Base-by-base conservation (phyloP, 1,139 yeast genomes). In the Zygosaccharomyces sapae region DNA sequence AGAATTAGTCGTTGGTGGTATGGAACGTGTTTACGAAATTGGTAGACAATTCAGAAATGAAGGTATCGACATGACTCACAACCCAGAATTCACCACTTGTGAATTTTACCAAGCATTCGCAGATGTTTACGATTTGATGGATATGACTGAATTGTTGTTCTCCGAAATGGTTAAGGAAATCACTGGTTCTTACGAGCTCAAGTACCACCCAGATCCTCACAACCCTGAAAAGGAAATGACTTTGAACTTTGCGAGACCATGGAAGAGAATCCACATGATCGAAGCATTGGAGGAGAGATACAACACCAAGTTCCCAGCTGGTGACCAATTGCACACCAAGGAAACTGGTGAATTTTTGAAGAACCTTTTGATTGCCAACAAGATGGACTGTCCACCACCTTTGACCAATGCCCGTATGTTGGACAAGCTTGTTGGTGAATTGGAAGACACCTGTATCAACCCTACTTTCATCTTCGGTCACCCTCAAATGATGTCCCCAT, bases 401-500 rank as follows among this genome's bases (percentile, higher is more conserved):
- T 79, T 89, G 65, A 92, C 98, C 62, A 92, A 90, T 71, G 96
- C 98, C 49, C 87, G 98, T 76, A 90, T 92, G 97, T 80, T 92
- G 69, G 98, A 92, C 77, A 90, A 87, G 77, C 81, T 92, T 57
- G 97, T 92, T 60, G 97, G 98, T 64, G 97, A 88, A 69, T 70
- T 83, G 51, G 98, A 92, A 76, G 97, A 89, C 65, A 76, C 81
- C 47, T 87, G 95, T 67, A 86, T 90, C 71, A 92, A 88, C 77
- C 98, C 98, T 62, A 92, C 98, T 41, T 92, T 92, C 72, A 86
- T 92, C 71, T 90, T 88, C 65, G 98, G 98, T 58, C 98, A 92
- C 71, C 98, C 98, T 53, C 97, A 92, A 75, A 88, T 92, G 95
- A 92, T 92, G 98, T 92, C 97, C 53, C 98, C 98, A 57, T 79